Evolutionary conservation across 352 stramenopile genomes (phyloP).

Genomic region (Nothophytophthora sp.): DNA sequence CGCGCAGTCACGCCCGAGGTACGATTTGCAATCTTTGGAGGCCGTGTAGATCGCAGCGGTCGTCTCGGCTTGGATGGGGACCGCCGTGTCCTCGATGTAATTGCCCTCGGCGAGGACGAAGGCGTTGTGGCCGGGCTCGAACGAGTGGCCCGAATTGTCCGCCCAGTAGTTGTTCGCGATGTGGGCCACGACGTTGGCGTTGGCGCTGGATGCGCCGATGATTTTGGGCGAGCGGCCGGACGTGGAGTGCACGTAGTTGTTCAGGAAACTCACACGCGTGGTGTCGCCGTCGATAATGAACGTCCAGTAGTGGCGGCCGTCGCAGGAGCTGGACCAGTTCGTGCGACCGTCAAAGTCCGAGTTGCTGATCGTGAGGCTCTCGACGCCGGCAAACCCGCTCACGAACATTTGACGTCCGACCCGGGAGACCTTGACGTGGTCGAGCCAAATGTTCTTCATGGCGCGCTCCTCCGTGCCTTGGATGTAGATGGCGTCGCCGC

Average conservation of each 20-base stretch:
- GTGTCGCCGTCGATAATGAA: slow-evolving; percentile 29
- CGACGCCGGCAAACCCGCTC: slow-evolving; percentile 25
- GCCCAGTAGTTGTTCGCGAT: slow-evolving; percentile 52
- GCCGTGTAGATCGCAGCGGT: slow-evolving; percentile 7
- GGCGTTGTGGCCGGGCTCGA: slow-evolving; percentile 31
- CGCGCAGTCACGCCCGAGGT: slow-evolving; percentile 20
- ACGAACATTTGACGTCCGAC: slow-evolving; percentile 45
- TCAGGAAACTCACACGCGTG: slow-evolving; percentile 27
- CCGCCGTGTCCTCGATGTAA: slow-evolving; percentile 39
- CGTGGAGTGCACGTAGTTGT: slow-evolving; percentile 44
- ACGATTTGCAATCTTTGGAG: slow-evolving; percentile 8
- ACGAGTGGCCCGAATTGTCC: slow-evolving; percentile 39
- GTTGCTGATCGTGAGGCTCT: slow-evolving; percentile 51
- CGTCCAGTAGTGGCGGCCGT: slow-evolving; percentile 53
- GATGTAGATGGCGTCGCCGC: slow-evolving; percentile 30
- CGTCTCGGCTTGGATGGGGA: slow-evolving; percentile 9
- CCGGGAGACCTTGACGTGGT: slow-evolving; percentile 45
- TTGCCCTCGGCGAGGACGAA: slow-evolving; percentile 47
- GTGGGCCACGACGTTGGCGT: slow-evolving; percentile 24
- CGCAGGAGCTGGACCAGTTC: slow-evolving; percentile 40
- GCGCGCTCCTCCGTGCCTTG: slow-evolving; percentile 17
- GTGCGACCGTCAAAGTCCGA: slow-evolving; percentile 48
- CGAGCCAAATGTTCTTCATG: slow-evolving; percentile 43
- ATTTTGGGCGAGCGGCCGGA: slow-evolving; percentile 39
- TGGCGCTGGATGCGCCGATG: slow-evolving; percentile 4